Percentiles rank a stretch among this genome's conserved stretches.
Evolutionary conservation across 1,284 basidiomycete genomes (phyloP).

Genomic region (Sporisorium iseilematis-ciliati): DNA sequence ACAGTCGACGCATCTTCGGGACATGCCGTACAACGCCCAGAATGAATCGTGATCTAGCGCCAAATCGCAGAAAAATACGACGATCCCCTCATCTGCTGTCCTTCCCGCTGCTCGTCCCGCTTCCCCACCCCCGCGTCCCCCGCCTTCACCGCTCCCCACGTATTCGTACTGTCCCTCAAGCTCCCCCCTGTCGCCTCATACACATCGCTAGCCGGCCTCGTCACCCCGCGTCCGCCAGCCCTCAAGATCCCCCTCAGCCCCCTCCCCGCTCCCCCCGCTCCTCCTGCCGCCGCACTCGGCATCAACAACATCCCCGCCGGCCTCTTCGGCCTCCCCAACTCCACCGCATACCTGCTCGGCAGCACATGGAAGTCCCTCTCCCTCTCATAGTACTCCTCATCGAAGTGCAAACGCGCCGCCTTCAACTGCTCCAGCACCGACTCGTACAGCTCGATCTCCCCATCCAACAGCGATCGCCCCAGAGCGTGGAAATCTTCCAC

Average conservation of each 20-base stretch:
- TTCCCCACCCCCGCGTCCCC: background rate
- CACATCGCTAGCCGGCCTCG: slow-evolving; percentile 22
- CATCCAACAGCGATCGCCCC: slow-evolving; percentile 46
- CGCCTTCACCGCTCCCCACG: background rate
- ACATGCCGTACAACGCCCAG: background rate
- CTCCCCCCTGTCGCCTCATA: background rate
- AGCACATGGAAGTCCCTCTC: slow-evolving; percentile 28
- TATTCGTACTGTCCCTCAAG: slow-evolving; percentile 11
- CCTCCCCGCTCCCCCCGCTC: background rate
- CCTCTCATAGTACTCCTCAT: slow-evolving; percentile 43
- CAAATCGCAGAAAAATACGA: slow-evolving; percentile 38
- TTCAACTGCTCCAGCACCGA: slow-evolving; percentile 38
- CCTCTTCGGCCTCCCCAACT: slow-evolving; percentile 27
- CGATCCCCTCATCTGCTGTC: background rate
- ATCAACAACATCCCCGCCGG: slow-evolving; percentile 25
- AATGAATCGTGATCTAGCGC: background rate
- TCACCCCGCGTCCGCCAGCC: slow-evolving; percentile 16
- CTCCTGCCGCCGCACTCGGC: slow-evolving; percentile 41
- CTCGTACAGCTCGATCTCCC: slow-evolving; percentile 57
- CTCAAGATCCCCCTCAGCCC: slow-evolving; percentile 19
- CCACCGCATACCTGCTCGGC: slow-evolving; percentile 24
- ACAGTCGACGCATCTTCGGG: too few species aligned
- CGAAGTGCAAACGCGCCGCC: slow-evolving; percentile 37
- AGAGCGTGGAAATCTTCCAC: slow-evolving; percentile 56
- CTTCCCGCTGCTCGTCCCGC: background rate